Evolutionary conservation across 2,329 filamentous ascomycete species (phyloP).

Genomic region (Monilinia laxa): DNA sequence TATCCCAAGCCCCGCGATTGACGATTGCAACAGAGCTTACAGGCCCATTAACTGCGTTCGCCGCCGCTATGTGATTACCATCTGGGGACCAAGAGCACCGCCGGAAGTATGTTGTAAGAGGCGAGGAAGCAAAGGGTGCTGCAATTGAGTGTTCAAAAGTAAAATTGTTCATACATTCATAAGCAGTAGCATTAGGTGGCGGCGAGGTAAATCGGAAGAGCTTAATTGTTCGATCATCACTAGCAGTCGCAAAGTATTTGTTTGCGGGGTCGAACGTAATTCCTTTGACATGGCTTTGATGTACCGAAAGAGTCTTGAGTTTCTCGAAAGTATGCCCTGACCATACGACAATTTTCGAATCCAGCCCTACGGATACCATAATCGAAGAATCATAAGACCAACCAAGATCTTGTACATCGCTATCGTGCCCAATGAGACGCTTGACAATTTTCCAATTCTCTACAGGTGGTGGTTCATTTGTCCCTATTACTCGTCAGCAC

Average conservation of each 20-base stretch:
- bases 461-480: conserved; percentile 85
- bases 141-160: conserved; percentile 89
- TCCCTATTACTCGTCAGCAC: conserved; percentile 47
- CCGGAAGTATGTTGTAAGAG: conserved; percentile 93
- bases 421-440: conserved; percentile 92
- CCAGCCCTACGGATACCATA: conserved; percentile 89
- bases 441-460: conserved; percentile 98
- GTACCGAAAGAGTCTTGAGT: conserved; percentile 86
- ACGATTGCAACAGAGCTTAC: conserved; percentile 97
- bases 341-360: conserved; percentile 98
- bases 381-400: conserved; percentile 97
- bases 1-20: conserved; percentile 87
- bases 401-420: conserved; percentile 95
- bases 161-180: conserved; percentile 97
- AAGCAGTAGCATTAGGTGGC: conserved; percentile 83
- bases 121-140: conserved; percentile 83
- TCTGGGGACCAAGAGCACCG: conserved; percentile 97
- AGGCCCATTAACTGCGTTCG: conserved; percentile 94
- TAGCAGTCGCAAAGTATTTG: conserved; percentile 98
- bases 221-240: conserved; percentile 94
- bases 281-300: conserved; percentile 97
- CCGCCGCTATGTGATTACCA: conserved; percentile 92
- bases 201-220: conserved; percentile 94
- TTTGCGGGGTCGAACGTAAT: conserved; percentile 98
- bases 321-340: conserved; percentile 98